Base-by-base conservation (phyloP, 2,329 filamentous ascomycete genomes). In the Parastagonospora nodorum region DNA sequence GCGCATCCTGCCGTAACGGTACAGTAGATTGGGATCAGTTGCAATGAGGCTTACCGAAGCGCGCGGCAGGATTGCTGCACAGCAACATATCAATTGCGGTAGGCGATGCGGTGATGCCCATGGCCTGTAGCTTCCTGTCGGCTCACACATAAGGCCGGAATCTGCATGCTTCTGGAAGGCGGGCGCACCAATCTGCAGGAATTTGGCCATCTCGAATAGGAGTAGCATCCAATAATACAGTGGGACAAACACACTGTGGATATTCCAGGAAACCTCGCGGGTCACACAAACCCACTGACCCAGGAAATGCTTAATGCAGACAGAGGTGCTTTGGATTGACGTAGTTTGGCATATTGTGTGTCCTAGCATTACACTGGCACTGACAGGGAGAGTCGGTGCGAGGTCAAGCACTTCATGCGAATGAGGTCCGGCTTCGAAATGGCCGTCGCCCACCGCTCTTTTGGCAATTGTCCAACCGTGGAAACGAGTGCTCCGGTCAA, bases 381-480 rank as follows among this genome's bases (percentile, higher is more conserved):
- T 24, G 19, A 3, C 19, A 24, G 19, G 19, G 19, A 24, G 19
- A 24, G 19, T 24, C 19, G 19, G 19, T 24, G 19, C 19, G 19
- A 24, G 19, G 19, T 24, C 19, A 24, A 24, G 19, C 19, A 37
- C 35, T 10, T 16, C 35, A 9, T 37, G 41, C 30, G 19, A 44
- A 32, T 41, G 28, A 51, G 28, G 24, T 30, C 24, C 5, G 19
- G 6, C 3, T 16, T 37, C 36, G 38, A 48, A 44, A 50, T 45
- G 44, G 39, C 48, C 43, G 50, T 39, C 48, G 57, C 50, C 60
- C 58, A 64, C 61, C 61, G 61, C 61, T 64, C 51, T 63, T 64
- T 62, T 52, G 43, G 28, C 27, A 36, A 36, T 33, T 46, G 45
- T 40, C 50, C 30, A 51, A 42, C 50, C 28, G n/a, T 40, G 19